Evolutionary conservation across 164 flowering plant genomes (phyloP).

Genomic region (Tetracentron sinense): DNA sequence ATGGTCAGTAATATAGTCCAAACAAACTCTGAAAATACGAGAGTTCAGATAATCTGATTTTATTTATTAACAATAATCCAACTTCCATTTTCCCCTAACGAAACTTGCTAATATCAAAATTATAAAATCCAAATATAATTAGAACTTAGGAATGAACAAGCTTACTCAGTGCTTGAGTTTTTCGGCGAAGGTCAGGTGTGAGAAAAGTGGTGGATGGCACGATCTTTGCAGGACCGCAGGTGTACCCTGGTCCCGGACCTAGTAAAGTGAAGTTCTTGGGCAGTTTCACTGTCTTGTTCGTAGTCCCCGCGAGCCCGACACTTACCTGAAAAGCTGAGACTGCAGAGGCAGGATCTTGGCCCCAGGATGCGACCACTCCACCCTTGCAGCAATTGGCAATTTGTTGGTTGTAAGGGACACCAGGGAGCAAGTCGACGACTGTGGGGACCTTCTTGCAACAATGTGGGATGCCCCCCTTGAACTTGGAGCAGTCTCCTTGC

Average conservation of each 20-base stretch:
- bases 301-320: constrained; percentile 57
- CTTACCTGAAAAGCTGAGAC: constrained; percentile 61
- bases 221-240: constrained; percentile 61
- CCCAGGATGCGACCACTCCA: constrained; percentile 56
- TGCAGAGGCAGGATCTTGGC: constrained; percentile 52
- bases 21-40: no score
- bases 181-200: constrained; percentile 48
- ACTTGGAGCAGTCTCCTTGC: constrained; percentile 66
- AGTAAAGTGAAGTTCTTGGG: constrained; percentile 63
- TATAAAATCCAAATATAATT: neutral
- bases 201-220: constrained; percentile 49
- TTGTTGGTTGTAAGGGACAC: constrained; percentile 65
- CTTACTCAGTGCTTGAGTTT: constrained; percentile 61
- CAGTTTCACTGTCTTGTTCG: constrained; percentile 59
- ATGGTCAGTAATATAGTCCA: no score
- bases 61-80: no score
- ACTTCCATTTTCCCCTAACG: no score
- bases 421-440: constrained; percentile 61
- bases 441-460: constrained; percentile 53
- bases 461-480: constrained; percentile 57
- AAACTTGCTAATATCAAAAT: neutral
- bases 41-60: no score
- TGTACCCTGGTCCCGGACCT: constrained; percentile 67
- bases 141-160: neutral
- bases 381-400: constrained; percentile 60